Percentiles rank a stretch among this genome's conserved stretches.
phyloP scores from a whole-genome alignment of 306 rosid species.

The Quercus mongolica region DNA sequence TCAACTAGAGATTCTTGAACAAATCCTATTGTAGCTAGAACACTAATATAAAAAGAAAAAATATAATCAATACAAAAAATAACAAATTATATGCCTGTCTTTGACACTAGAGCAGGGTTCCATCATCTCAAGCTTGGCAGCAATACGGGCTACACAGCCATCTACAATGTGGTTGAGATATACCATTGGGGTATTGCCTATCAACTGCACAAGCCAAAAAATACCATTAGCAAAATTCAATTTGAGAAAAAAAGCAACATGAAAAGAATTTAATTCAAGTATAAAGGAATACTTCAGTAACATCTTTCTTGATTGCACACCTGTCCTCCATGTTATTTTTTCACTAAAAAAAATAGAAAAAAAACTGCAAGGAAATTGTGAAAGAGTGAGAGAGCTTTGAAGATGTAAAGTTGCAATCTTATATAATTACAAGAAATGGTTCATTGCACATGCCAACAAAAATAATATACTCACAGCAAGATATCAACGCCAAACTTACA shows the following conservation, averaged over 20 bases:
- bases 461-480: background rate
- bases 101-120: slow-evolving; percentile 79
- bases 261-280: background rate
- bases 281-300: slow-evolving; percentile 55
- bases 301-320: slow-evolving; percentile 42
- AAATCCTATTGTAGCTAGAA: background rate
- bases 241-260: background rate
- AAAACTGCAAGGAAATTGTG: slow-evolving; percentile 8
- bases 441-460: background rate
- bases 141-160: no score
- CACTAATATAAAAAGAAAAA: background rate
- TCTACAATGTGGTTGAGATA: no score
- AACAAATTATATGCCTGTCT: slow-evolving; percentile 43
- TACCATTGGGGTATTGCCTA: no score
- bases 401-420: background rate
- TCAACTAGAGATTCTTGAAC: background rate
- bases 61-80: background rate
- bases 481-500: no score
- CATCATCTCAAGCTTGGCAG: slow-evolving; percentile 6
- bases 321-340: slow-evolving; percentile 39
- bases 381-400: background rate
- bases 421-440: background rate
- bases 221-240: slow-evolving; percentile 57
- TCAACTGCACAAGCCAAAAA: slow-evolving; percentile 4
- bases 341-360: background rate